Evolutionary conservation across 2,329 filamentous ascomycete genomes (phyloP), one percentile per base, ranked within the genome.

Genomic region (Colletotrichum sp.): DNA sequence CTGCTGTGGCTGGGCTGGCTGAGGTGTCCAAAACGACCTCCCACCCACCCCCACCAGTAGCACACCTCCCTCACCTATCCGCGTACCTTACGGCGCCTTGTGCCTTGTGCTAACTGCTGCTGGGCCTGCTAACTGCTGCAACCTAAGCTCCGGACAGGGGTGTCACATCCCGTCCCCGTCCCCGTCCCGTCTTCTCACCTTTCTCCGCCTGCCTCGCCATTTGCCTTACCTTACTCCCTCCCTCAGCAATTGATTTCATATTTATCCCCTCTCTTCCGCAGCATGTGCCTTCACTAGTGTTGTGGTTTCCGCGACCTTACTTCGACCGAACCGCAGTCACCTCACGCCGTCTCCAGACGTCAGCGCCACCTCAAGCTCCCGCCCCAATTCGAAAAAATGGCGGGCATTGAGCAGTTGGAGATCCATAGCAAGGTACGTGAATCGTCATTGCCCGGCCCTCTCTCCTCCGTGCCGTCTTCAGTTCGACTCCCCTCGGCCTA

Each of bases 321-420:
- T 36, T 14, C 32, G 56, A 34, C 21, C 69, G 62, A 21, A 36
- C 30, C 21, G 38, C 61, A 14, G 52, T 32, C 24, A 52, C 43
- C 43, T 34, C 36, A 48, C 18, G 30, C 43, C 8, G 30, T 26
- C 28, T 24, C 32, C 38, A 52, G 36, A 63, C 55, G 14, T 14
- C 65, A 68, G 65, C 65, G 56, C 32, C 30, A 38, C 69, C 73
- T 62, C 24, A n/a, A 72, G 62, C 73, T 72, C 28, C 68, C n/a
- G 30, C 34, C 21, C 7, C 43, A 63, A 55, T 21, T 68, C 56
- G 67, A 65, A 64, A 85, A 78, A 75, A 98, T 98, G 96, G 96
- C 95, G 75, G 95, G 95, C 82, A 97, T 98, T 89, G 97, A 99
- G 88, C 95, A 97, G 87, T 90, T 99, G 79, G 95, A 98, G 85